phyloP scores from a whole-genome alignment of 345 rosid genomes.

The Gossypium bickii region DNA sequence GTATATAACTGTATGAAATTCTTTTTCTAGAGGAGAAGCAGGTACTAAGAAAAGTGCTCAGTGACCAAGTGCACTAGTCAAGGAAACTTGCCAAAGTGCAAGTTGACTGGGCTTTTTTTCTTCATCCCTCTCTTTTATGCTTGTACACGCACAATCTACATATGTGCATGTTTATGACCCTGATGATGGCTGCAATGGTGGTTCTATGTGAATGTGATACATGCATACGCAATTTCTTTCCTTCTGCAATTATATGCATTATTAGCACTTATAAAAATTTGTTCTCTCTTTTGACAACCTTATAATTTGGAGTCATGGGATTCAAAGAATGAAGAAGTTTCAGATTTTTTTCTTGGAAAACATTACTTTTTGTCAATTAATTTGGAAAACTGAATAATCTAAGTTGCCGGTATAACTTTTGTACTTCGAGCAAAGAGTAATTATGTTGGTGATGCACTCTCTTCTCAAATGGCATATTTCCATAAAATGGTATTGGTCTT shows the following conservation, averaged over 20 bases:
- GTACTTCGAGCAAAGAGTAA: not conserved
- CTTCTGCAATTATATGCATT: not conserved
- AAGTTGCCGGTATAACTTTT: not conserved
- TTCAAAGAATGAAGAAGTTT: slow-evolving; percentile 5
- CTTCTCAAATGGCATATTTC: not conserved
- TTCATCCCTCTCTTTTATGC: not conserved
- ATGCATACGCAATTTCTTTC: not conserved
- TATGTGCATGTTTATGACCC: not conserved
- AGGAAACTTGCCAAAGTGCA: not conserved
- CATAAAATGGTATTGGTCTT: not conserved
- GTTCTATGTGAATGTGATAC: not conserved
- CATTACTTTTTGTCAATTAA: not conserved
- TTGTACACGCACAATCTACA: not conserved
- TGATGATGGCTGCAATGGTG: not conserved
- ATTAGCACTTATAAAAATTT: not conserved
- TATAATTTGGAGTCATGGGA: not conserved
- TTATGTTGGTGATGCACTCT: not conserved
- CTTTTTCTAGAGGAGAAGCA: slow-evolving; percentile 13
- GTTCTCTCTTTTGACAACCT: not conserved
- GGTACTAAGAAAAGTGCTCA: not conserved
- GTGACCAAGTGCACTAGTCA: not conserved
- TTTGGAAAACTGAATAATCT: not conserved
- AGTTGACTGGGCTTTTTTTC: not conserved
- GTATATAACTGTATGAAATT: not conserved
- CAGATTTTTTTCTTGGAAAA: not conserved